Evolutionary conservation across 495 filamentous ascomycete species (phyloP), one percentile per base, ranked within the genome.

Genomic region (Eremomyces bilateralis): DNA sequence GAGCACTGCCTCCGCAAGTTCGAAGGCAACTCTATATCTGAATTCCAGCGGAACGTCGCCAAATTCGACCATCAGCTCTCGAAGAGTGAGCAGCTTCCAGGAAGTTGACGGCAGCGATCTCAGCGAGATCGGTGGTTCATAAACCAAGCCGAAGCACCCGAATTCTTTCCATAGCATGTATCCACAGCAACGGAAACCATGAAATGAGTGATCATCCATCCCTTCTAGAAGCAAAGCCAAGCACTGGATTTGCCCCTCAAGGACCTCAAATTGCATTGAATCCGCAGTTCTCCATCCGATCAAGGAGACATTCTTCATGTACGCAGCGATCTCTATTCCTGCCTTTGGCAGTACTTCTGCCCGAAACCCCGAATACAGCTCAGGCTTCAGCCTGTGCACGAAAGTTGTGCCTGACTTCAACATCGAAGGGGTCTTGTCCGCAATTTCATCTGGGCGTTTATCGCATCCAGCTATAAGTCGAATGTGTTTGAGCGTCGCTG

Each of bases 1-100:
- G 17, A 24, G 20, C 5, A 43, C 24, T 4, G 41, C 43, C 21
- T 44, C 24, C 10, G 41, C 32, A 27, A 27, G 24, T 8, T 27
- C 13, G 8, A 8, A 6, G 13, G 24, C 24, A 8, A 27, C 8
- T 8, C 24, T 6, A 27, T 8, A 27, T 27, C 6, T 27, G 6
- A 8, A 6, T 6, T 13, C 8, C 13, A 27, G 13, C 13, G 24
- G 13, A 6, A 27, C 6, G 24, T 27, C 13, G 6, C 8, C 6
- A 6, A 6, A 13, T 13, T 27, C 13, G 8, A 27, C 6, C 8
- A 27, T 27, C 13, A 27, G 8, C 24, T 27, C 24, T 13, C 13
- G 24, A 27, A 27, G 24, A 13, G 8, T 27, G 24, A 8, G 13
- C 13, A 27, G 8, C 13, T 27, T 6, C 24, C 6, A 13, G 8